Base-by-base conservation (phyloP, 768 basidiomycete species). In the Myochromella boudieri region DNA sequence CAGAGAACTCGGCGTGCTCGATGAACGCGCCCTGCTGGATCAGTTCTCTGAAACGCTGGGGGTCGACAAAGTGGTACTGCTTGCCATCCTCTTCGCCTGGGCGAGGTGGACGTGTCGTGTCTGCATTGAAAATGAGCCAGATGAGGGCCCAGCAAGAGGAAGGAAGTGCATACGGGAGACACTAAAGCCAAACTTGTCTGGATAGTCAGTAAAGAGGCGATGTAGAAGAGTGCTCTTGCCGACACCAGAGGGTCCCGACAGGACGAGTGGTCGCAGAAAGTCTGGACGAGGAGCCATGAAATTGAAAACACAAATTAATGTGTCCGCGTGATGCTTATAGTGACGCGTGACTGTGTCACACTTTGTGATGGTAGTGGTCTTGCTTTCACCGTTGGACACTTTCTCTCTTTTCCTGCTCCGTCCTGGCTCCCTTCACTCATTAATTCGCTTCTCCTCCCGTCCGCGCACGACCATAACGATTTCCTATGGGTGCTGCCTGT, bases 1-100 rank as follows among this genome's bases (percentile, higher is more conserved):
- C 82, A 1, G 89, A 91, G 69, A 95, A 98, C 65, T 95, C 84
- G 12, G 95, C 93, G 56, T 92, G 81, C 68, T 98, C 95, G 54
- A 98, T 87, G 67, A 98, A 97, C 15, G 87, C 92, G 44, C 78
- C 74, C 20, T 83, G 68, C 14, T 65, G 63, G 37, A 92, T 77
- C 54, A 95, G 78, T 20, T 77, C 68, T 55, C 75, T 76, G 71
- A 98, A 98, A 17, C 64, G 68, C n/a, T 86, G 80, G 22, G 70
- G 68, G 10, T 77, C 69, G 10, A 92, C 84, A 58, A 97, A 98
- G 66, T 93, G 80, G 67, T 98, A 98, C 50, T 91, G 84, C 56
- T 79, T 78, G 41, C 93, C 93, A 62, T 93, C 73, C 22, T 68
- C 68, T 57, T 97, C 95, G 14, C 90, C 92, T 8, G 85, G 78